Percentiles rank a stretch among this genome's conserved stretches.
Evolutionary conservation across 23 red algal genomes (phyloP).

Genomic region (Gracilaria domingensis): DNA sequence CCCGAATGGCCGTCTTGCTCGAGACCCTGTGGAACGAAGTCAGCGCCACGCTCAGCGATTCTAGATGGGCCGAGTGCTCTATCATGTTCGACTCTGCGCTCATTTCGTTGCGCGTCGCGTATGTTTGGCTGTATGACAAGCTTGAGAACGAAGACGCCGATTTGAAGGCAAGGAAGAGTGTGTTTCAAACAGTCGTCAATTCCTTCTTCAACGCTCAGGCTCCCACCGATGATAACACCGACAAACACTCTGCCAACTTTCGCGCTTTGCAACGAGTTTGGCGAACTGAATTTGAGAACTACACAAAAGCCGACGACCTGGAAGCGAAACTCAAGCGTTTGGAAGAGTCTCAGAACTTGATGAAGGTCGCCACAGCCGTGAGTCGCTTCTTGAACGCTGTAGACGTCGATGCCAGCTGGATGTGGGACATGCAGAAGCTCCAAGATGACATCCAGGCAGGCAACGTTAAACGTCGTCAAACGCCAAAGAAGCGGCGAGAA

Average conservation of each 20-base stretch:
- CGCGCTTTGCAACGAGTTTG: conserved; percentile 42
- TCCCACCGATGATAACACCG: conserved; percentile 46
- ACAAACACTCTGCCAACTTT: conserved; percentile 70
- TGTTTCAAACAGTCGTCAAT: conserved; percentile 41
- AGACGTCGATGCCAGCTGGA: conserved; percentile 59
- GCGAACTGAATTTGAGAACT: conserved; percentile 53
- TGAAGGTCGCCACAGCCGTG: conserved; percentile 21
- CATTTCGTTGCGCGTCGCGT: conserved; percentile 59
- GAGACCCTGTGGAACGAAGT: conserved; percentile 61
- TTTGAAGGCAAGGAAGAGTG: conserved; percentile 6
- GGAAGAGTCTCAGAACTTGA: conserved; percentile 36
- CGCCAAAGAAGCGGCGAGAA: neutral
- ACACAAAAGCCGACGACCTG: conserved; percentile 29
- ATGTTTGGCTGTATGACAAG: conserved; percentile 57
- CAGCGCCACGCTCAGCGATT: conserved; percentile 29
- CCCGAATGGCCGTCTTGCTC: conserved; percentile 17
- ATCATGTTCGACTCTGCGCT: conserved; percentile 63
- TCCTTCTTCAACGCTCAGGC: conserved; percentile 40
- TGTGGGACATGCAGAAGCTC: conserved; percentile 33
- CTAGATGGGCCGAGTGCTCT: conserved; percentile 49
- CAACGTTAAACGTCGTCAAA: conserved; percentile 1
- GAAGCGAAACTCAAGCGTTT: conserved; percentile 20
- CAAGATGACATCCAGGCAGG: conserved; percentile 37
- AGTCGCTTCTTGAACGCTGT: conserved; percentile 26
- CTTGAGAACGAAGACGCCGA: conserved; percentile 39